phyloP scores from a whole-genome alignment of 768 basidiomycete species.

The Rhizopogon rudus region DNA sequence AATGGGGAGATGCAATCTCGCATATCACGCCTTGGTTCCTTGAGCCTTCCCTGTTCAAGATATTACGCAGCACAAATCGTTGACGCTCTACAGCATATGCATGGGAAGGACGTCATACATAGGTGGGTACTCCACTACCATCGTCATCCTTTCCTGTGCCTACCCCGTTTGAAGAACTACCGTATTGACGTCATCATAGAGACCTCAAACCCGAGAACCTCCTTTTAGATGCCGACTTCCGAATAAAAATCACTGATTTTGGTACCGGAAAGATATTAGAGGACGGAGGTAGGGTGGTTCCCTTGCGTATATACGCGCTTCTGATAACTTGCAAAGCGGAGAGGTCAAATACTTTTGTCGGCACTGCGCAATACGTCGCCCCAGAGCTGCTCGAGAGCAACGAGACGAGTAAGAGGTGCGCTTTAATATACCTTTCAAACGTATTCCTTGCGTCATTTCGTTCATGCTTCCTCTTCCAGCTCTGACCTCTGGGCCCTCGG shows the following conservation, averaged over 20 bases:
- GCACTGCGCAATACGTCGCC: conserved; percentile 86
- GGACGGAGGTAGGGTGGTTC: conserved; percentile 39
- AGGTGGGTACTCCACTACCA: conserved; percentile 37
- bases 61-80: conserved; percentile 90
- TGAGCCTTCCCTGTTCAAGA: conserved; percentile 69
- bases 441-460: not conserved
- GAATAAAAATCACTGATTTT: conserved; percentile 96
- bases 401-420: conserved; percentile 74
- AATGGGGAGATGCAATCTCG: conserved; percentile 78
- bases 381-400: conserved; percentile 77
- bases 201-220: conserved; percentile 88
- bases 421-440: not conserved
- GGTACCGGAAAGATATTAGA: conserved; percentile 83
- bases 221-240: conserved; percentile 78
- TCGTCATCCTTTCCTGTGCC: not conserved
- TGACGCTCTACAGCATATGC: conserved; percentile 88
- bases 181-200: conserved; percentile 25
- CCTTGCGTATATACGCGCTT: conserved; percentile 11
- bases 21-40: conserved; percentile 76
- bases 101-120: conserved; percentile 85
- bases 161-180: not conserved
- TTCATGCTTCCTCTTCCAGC: conserved; percentile 32
- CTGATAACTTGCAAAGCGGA: conserved; percentile 34
- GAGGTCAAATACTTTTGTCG: conserved; percentile 73
- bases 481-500: conserved; percentile 96